These are phyloP conservation scores for Fusarium concolor DNA, from an alignment of 2,329 filamentous ascomycete genomes.

Conservation along the genomic window DNA sequence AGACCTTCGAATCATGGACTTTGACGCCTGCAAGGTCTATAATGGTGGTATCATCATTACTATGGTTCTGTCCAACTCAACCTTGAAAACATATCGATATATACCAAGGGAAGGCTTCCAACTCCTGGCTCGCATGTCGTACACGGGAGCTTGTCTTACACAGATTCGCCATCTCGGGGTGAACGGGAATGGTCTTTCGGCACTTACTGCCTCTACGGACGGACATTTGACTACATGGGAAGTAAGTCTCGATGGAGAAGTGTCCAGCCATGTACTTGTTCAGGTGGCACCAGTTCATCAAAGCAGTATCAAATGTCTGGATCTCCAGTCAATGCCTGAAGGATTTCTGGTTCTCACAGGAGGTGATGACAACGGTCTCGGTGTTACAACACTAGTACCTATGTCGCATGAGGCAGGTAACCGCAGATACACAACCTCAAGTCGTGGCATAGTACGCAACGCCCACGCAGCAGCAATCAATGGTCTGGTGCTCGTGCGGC, in stretches of 20 bases:
- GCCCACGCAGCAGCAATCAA: constrained; percentile 82
- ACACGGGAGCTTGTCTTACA: constrained; percentile 81
- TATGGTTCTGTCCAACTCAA: constrained; percentile 87
- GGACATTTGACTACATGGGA: constrained; percentile 68
- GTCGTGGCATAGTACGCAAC: constrained; percentile 50
- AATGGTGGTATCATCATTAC: constrained; percentile 67
- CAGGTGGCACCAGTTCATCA: constrained; percentile 73
- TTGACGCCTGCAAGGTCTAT: constrained; percentile 65
- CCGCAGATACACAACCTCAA: constrained; percentile 40
- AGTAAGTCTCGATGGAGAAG: constrained; percentile 24
- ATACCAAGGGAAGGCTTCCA: constrained; percentile 56
- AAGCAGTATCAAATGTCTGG: constrained; percentile 79
- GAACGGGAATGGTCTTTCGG: constrained; percentile 46
- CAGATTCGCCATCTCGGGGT: constrained; percentile 64
- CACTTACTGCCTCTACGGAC: constrained; percentile 83
- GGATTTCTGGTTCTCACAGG: constrained; percentile 73
- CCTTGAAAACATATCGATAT: constrained; percentile 71
- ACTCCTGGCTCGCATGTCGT: constrained; percentile 65
- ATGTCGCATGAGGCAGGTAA: constrained; percentile 26
- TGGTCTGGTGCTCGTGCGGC: constrained; percentile 57
- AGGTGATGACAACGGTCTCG: constrained; percentile 89
- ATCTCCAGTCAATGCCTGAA: constrained; percentile 52
- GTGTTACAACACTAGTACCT: constrained; percentile 58
- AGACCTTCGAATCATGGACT: constrained; percentile 85
- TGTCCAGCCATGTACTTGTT: constrained; percentile 44